A percentile compares a stretch with the other conserved stretches of the same genome.
Evolutionary conservation across 768 basidiomycete species (phyloP).

Genomic region (Psilocybe cubensis): DNA sequence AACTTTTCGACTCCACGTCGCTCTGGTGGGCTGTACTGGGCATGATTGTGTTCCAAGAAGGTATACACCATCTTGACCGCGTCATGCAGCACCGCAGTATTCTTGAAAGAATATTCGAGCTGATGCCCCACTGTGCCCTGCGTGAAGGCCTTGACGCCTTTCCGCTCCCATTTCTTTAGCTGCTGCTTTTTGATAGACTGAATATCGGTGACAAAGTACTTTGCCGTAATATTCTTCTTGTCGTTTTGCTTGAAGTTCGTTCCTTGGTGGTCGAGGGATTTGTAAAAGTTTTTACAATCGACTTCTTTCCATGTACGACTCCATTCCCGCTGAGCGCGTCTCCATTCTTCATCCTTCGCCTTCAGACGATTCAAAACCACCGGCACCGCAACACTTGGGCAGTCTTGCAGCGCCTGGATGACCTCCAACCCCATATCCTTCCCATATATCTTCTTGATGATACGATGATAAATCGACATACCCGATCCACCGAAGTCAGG

Average conservation of each 20-base stretch:
- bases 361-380: slow-evolving; percentile 89
- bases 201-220: slow-evolving; percentile 81
- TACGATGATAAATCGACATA: slow-evolving; percentile 88
- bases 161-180: slow-evolving; percentile 38
- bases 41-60: slow-evolving; percentile 87
- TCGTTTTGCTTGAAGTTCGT: slow-evolving; percentile 94
- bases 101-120: slow-evolving; percentile 77
- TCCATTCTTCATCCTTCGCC: slow-evolving; percentile 97
- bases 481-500: slow-evolving; percentile 89
- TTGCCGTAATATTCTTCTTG: slow-evolving; percentile 89
- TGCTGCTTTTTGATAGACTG: slow-evolving; percentile 70
- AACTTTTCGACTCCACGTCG: slow-evolving; percentile 85
- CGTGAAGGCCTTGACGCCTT: slow-evolving; percentile 40
- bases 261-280: slow-evolving; percentile 95
- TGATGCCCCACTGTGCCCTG: slow-evolving; percentile 65
- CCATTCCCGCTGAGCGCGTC: slow-evolving; percentile 92
- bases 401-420: slow-evolving; percentile 87
- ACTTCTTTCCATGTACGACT: slow-evolving; percentile 96
- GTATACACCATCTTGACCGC: slow-evolving; percentile 87
- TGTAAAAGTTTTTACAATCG: slow-evolving; percentile 98
- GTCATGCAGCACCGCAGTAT: slow-evolving; percentile 84
- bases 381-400: slow-evolving; percentile 87
- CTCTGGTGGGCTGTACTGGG: slow-evolving; percentile 74
- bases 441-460: slow-evolving; percentile 94
- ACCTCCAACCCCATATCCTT: slow-evolving; percentile 76